phyloP scores from a whole-genome alignment of 176 grass and related monocot genomes.

The Chrysopogon serrulatus region DNA sequence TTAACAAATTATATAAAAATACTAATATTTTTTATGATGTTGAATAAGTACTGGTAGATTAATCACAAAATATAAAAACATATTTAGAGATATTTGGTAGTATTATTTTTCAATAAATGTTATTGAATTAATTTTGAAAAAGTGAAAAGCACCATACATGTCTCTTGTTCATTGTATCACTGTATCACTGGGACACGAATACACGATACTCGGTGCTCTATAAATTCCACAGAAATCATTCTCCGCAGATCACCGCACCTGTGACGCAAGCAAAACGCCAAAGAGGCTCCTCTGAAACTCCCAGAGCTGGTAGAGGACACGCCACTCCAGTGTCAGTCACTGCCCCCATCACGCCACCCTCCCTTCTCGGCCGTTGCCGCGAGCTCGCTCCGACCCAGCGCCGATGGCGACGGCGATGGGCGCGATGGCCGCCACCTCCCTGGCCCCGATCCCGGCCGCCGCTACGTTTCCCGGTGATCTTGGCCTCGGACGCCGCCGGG shows the following conservation, averaged over 20 bases:
- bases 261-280: not conserved
- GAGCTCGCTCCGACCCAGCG: not conserved
- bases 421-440: slow-evolving; percentile 16
- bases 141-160: no score
- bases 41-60: not conserved
- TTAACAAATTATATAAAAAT: not conserved
- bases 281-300: not conserved
- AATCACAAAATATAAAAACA: not conserved
- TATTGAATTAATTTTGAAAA: not conserved
- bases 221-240: slow-evolving; percentile 18
- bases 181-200: not conserved
- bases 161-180: no score
- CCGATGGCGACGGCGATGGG: slow-evolving; percentile 57
- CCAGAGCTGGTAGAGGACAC: slow-evolving; percentile 9
- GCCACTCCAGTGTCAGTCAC: slow-evolving; percentile 17
- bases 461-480: not conserved
- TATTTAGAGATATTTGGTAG: not conserved
- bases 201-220: not conserved
- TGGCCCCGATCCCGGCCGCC: slow-evolving; percentile 11
- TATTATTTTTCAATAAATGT: not conserved
- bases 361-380: slow-evolving; percentile 2
- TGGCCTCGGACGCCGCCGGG: not conserved
- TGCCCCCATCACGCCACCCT: not conserved
- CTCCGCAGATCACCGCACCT: not conserved
- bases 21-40: not conserved